These are phyloP conservation scores for Calonectria montana DNA, from an alignment of 2,329 filamentous ascomycete genomes.

Conservation along the genomic window DNA sequence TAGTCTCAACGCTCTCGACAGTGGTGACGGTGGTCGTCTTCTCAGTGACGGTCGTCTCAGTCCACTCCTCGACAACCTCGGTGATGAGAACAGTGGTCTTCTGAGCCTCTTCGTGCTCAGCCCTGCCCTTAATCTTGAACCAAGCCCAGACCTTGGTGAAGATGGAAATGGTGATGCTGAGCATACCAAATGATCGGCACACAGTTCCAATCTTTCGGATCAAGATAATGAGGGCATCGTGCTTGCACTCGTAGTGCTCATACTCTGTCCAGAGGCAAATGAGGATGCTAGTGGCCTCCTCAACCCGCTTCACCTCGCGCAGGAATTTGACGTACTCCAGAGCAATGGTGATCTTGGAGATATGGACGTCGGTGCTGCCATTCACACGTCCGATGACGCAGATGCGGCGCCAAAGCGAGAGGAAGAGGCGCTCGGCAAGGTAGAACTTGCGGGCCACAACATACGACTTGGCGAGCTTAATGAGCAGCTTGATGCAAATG, in stretches of 20 bases:
- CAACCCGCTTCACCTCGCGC: slow-evolving; percentile 42
- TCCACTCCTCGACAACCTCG: slow-evolving; percentile 53
- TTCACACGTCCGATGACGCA: slow-evolving; percentile 46
- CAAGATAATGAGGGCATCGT: slow-evolving; percentile 47
- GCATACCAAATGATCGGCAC: slow-evolving; percentile 48
- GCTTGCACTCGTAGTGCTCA: slow-evolving; percentile 48
- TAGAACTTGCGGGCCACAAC: slow-evolving; percentile 46
- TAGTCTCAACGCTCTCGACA: slow-evolving; percentile 47
- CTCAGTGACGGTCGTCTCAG: slow-evolving; percentile 45
- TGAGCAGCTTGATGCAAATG: slow-evolving; percentile 48
- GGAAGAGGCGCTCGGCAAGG: slow-evolving; percentile 52
- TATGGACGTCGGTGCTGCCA: slow-evolving; percentile 47
- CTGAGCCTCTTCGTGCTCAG: slow-evolving; percentile 47
- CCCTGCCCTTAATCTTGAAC: slow-evolving; percentile 49
- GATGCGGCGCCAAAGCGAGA: slow-evolving; percentile 53
- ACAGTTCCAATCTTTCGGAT: slow-evolving; percentile 50
- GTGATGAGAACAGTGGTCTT: slow-evolving; percentile 51
- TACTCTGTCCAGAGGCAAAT: slow-evolving; percentile 56
- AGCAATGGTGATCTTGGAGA: slow-evolving; percentile 52
- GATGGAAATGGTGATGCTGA: slow-evolving; percentile 48
- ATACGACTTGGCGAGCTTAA: slow-evolving; percentile 50
- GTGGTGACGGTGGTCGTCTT: slow-evolving; percentile 47
- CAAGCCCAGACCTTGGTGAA: slow-evolving; percentile 53
- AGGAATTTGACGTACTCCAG: slow-evolving; percentile 52
- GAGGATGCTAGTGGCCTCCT: slow-evolving; percentile 53